Conservation (phyloP, 2,329 filamentous ascomycete genomes). For the Diaporthe citrichinensis region DNA sequence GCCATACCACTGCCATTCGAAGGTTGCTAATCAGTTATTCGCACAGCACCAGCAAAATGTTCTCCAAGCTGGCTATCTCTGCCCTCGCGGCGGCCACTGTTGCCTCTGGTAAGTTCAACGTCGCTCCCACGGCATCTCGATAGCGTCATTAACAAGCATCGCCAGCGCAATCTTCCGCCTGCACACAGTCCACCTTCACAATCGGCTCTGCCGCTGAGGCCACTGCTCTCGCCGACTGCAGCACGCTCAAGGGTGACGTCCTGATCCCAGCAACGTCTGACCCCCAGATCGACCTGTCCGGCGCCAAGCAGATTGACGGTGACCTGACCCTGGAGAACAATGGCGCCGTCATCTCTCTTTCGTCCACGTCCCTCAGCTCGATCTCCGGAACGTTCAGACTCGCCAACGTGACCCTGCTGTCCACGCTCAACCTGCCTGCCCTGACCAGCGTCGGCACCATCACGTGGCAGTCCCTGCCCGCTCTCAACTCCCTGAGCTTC, state of each 20-base stretch:
- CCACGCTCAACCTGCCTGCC: slow-evolving; percentile 74
- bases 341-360: slow-evolving; percentile 72
- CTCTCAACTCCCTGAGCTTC: slow-evolving; percentile 64
- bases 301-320: slow-evolving; percentile 69
- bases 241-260: slow-evolving; percentile 78
- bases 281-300: slow-evolving; percentile 73
- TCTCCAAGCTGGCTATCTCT: slow-evolving; percentile 58
- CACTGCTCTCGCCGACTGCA: slow-evolving; percentile 72
- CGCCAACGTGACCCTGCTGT: slow-evolving; percentile 77
- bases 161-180: slow-evolving; percentile 53
- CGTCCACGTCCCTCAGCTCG: slow-evolving; percentile 70
- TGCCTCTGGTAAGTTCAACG: slow-evolving; percentile 53
- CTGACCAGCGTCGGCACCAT: slow-evolving; percentile 78
- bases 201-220: slow-evolving; percentile 76
- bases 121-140: background rate
- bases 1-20: too few species aligned
- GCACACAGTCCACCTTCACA: slow-evolving; percentile 60
- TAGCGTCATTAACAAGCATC: slow-evolving; percentile 34
- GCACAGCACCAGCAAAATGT: slow-evolving; percentile 55
- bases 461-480: slow-evolving; percentile 79
- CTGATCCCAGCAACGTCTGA: slow-evolving; percentile 70
- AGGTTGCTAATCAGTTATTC: slow-evolving; percentile 41
- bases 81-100: slow-evolving; percentile 57
- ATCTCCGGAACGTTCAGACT: slow-evolving; percentile 82
- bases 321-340: slow-evolving; percentile 73